A percentile compares a stretch with the other conserved stretches of the same genome.
These are phyloP conservation scores for Erodium moschatum DNA, from an alignment of 441 rosid genomes.

Conservation along the genomic window DNA sequence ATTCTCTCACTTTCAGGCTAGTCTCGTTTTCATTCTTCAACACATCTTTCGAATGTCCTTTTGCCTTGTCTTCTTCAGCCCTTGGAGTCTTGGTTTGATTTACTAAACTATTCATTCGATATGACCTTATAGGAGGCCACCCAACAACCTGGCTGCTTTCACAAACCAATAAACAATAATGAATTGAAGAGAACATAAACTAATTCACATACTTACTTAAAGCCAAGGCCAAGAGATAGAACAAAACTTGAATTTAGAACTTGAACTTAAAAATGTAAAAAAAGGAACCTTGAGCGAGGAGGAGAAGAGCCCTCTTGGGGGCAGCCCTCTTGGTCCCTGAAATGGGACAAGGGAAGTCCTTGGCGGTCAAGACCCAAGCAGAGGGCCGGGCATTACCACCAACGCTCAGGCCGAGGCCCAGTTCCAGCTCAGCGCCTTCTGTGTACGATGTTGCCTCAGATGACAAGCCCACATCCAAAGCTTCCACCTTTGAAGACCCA, in stretches of 20 bases:
- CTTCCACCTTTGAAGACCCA: conserved; percentile 24
- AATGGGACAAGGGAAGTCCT: conserved; percentile 56
- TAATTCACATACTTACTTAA: not conserved
- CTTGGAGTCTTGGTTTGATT: conserved; percentile 42
- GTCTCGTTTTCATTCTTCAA: conserved; percentile 16
- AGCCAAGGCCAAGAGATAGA: conserved; percentile 9
- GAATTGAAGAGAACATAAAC: no score
- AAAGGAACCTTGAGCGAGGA: conserved; percentile 41
- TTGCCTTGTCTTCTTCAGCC: conserved; percentile 44
- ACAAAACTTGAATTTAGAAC: no score
- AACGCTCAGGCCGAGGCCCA: conserved; percentile 59
- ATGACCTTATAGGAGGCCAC: conserved; percentile 61
- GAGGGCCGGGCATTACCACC: conserved; percentile 28
- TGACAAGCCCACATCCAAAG: conserved; percentile 22
- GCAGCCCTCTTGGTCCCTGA: conserved; percentile 62
- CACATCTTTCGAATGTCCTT: conserved; percentile 35
- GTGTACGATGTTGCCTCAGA: conserved; percentile 21
- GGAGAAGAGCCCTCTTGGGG: conserved; percentile 53
- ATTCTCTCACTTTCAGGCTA: conserved; percentile 14
- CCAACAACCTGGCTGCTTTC: conserved; percentile 65
- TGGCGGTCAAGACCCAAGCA: conserved; percentile 67
- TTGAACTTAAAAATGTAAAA: no score
- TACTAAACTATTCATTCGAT: conserved; percentile 54
- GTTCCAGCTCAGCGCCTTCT: conserved; percentile 49
- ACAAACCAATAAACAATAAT: not conserved